These are phyloP conservation scores for Sporothrix sp. DNA, from an alignment of 2,329 filamentous ascomycete species.

Conservation along the genomic window DNA sequence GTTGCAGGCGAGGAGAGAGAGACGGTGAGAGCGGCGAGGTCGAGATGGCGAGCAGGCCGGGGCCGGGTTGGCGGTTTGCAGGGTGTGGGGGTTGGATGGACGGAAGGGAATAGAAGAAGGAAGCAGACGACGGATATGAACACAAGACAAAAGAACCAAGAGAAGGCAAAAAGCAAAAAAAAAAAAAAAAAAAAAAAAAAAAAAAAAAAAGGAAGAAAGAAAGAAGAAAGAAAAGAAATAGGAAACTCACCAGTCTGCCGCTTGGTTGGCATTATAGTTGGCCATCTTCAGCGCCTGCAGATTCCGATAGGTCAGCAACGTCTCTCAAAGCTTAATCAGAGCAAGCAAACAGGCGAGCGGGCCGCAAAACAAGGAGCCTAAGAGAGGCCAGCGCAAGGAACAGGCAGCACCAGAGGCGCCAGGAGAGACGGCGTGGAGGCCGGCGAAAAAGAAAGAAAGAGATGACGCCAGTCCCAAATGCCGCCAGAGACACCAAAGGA, in stretches of 20 bases:
- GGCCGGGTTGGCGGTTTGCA: neutral
- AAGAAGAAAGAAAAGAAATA: constrained; percentile 10
- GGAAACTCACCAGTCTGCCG: constrained; percentile 47
- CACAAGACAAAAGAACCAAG: constrained; percentile 11
- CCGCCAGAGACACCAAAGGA: constrained; percentile 2
- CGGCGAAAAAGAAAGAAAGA: neutral
- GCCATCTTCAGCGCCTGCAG: constrained; percentile 38
- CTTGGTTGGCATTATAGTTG: constrained; percentile 43
- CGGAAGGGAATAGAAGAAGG: neutral
- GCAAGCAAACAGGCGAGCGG: neutral
- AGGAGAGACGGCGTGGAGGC: too few relatives aligned
- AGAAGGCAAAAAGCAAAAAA: neutral
- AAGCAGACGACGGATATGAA: neutral
- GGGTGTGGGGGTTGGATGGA: neutral
- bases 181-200: neutral
- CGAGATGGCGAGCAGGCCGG: neutral
- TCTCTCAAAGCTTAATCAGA: neutral
- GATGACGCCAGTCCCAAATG: neutral
- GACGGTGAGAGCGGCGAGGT: too few relatives aligned
- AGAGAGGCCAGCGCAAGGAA: neutral
- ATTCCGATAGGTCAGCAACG: constrained; percentile 13
- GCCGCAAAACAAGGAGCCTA: neutral
- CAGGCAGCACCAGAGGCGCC: neutral
- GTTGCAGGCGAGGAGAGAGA: neutral
- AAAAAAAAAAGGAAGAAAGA: constrained; percentile 14